Conservation (phyloP, 371 early-diverging fungal species). For the Lichtheimia ramosa region DNA sequence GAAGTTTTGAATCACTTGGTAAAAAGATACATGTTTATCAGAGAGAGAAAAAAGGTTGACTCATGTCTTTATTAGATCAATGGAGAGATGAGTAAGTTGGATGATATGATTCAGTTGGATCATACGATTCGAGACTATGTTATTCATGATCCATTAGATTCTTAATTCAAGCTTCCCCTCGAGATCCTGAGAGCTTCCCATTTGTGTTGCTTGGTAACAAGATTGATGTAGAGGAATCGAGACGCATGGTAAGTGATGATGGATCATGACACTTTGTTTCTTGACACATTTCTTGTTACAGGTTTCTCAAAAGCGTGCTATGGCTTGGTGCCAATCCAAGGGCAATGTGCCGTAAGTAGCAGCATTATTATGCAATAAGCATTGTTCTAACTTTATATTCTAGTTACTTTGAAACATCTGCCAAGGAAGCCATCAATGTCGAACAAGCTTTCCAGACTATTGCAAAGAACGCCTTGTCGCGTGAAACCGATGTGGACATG, state of each 20-base stretch:
- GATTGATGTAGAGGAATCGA: conserved; percentile 93
- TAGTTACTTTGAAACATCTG: conserved; percentile 94
- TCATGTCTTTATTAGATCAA: conserved; percentile 31
- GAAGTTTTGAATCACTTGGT: conserved; percentile 94
- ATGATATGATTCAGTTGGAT: no score
- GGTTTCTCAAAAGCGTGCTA: conserved; percentile 92
- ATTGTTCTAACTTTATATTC: background rate
- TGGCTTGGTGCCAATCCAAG: conserved; percentile 95
- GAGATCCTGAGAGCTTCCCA: conserved; percentile 96
- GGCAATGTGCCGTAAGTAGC: conserved; percentile 83
- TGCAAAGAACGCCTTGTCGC: conserved; percentile 90
- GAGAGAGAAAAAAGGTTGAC: background rate
- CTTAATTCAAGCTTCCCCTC: conserved; percentile 89
- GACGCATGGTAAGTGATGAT: conserved; percentile 73
- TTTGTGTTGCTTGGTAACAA: conserved; percentile 99
- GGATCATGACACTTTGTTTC: no score
- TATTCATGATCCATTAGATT: conserved; percentile 43
- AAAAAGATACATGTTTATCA: conserved; percentile 11
- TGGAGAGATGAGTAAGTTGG: conserved; percentile 86
- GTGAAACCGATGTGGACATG: conserved; percentile 90
- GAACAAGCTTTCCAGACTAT: conserved; percentile 96
- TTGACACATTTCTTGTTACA: conserved; percentile 14
- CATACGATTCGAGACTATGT: no score
- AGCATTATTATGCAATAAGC: background rate
- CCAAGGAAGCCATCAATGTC: conserved; percentile 96